These are phyloP conservation scores for Mycena maculata DNA, from an alignment of 768 basidiomycete genomes.

Conservation along the genomic window DNA sequence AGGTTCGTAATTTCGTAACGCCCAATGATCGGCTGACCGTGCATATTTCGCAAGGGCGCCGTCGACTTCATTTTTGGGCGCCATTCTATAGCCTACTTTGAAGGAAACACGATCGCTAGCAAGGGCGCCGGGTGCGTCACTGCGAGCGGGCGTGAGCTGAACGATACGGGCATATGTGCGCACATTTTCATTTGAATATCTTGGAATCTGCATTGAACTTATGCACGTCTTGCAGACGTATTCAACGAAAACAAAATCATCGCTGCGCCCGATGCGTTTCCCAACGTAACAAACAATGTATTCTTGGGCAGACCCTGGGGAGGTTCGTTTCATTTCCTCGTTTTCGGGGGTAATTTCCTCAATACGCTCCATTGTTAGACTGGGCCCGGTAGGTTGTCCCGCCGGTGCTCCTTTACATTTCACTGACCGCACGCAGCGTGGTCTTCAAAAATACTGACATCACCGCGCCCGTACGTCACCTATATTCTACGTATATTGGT, in stretches of 20 bases:
- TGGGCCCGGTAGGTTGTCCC: conserved; percentile 19
- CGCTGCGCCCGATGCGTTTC: conserved; percentile 34
- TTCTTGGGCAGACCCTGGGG: conserved; percentile 46
- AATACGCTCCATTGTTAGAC: background rate
- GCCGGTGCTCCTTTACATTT: background rate
- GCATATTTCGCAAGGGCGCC: conserved; percentile 31
- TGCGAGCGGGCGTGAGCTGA: conserved; percentile 40
- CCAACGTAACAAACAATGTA: conserved; percentile 34
- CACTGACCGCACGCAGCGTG: conserved; percentile 31
- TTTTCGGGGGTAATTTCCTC: background rate
- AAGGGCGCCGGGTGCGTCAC: conserved; percentile 41
- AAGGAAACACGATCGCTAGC: conserved; percentile 41
- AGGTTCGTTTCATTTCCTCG: conserved; percentile 29
- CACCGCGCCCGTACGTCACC: conserved; percentile 26
- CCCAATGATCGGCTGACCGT: background rate
- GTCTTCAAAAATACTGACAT: conserved; percentile 41
- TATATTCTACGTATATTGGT: background rate
- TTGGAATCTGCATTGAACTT: background rate
- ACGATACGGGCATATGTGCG: conserved; percentile 42
- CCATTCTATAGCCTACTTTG: conserved; percentile 42
- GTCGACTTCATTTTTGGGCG: conserved; percentile 46
- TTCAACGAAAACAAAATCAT: conserved; percentile 40
- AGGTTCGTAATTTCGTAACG: conserved; percentile 14
- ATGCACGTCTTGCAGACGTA: conserved; percentile 36
- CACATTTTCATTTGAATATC: background rate